Conservation (phyloP, 192 early-diverging fungal species). For the Backusella morwellensis region DNA sequence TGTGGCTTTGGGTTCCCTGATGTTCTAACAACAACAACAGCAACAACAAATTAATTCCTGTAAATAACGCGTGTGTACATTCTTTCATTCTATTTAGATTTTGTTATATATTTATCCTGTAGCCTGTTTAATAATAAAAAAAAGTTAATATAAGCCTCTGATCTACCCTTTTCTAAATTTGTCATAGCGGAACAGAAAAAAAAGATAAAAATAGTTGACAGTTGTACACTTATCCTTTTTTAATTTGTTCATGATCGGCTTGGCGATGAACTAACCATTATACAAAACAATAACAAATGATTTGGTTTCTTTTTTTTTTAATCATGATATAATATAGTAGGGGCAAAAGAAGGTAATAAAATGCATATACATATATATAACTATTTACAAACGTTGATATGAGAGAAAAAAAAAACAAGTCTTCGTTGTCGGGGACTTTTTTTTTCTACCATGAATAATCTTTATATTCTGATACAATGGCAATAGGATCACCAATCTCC, state of each 20-base stretch:
- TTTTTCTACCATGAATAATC: conserved; percentile 18
- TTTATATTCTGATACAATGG: conserved; percentile 2
- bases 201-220: not conserved
- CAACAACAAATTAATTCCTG: not conserved
- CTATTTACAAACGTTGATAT: not conserved
- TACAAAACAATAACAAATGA: not conserved
- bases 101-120: too few relatives aligned
- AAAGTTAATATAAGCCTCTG: not conserved
- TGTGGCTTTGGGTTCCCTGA: conserved; percentile 1
- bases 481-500: conserved; percentile 27
- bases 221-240: not conserved
- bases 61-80: not conserved
- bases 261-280: not conserved
- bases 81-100: too few relatives aligned
- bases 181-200: not conserved
- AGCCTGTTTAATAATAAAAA: not conserved
- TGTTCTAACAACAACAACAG: not conserved
- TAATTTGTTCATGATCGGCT: not conserved
- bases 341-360: not conserved
- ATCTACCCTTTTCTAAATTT: not conserved
- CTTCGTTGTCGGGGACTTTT: not conserved
- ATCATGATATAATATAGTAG: not conserved
- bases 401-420: too few relatives aligned
- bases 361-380: not conserved
- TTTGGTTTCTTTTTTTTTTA: not conserved